Evolutionary conservation across 257 asterid genomes (phyloP).

Genomic region (Ehretia macrophylla): DNA sequence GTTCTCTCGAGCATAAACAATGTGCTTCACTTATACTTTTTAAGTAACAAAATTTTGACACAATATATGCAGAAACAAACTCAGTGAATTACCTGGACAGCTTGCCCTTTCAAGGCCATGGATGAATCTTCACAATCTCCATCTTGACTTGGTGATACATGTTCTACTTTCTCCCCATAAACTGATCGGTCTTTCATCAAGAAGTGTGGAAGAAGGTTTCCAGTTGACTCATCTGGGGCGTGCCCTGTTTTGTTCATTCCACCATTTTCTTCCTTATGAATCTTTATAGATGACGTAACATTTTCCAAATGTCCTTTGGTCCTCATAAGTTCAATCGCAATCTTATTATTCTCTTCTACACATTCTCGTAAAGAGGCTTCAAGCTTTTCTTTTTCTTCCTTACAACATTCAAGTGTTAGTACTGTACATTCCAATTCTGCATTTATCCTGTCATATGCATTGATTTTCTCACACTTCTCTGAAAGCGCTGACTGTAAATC

Average conservation of each 20-base stretch:
- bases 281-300: conserved; percentile 25
- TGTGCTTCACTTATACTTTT: too few species aligned
- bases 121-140: conserved; percentile 27
- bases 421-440: conserved; percentile 89
- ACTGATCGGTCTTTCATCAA: conserved; percentile 16
- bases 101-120: conserved; percentile 17
- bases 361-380: conserved; percentile 47
- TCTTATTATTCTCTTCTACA: conserved; percentile 48
- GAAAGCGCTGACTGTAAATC: conserved; percentile 55
- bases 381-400: conserved; percentile 87
- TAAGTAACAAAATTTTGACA: too few species aligned
- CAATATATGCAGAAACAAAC: too few species aligned
- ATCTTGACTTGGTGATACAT: conserved; percentile 8
- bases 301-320: conserved; percentile 47
- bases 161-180: conserved; percentile 15
- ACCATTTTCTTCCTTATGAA: conserved; percentile 28
- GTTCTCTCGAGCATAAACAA: too few species aligned
- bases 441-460: conserved; percentile 59
- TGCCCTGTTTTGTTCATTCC: conserved; percentile 18
- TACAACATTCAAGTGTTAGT: conserved; percentile 92
- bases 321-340: conserved; percentile 45
- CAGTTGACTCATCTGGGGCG: conserved; percentile 21
- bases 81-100: conserved; percentile 33
- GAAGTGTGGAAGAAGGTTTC: conserved; percentile 28
- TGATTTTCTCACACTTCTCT: conserved; percentile 76